These are phyloP conservation scores for Pythium myriotylum DNA, from an alignment of 352 stramenopile species.

Conservation along the genomic window DNA sequence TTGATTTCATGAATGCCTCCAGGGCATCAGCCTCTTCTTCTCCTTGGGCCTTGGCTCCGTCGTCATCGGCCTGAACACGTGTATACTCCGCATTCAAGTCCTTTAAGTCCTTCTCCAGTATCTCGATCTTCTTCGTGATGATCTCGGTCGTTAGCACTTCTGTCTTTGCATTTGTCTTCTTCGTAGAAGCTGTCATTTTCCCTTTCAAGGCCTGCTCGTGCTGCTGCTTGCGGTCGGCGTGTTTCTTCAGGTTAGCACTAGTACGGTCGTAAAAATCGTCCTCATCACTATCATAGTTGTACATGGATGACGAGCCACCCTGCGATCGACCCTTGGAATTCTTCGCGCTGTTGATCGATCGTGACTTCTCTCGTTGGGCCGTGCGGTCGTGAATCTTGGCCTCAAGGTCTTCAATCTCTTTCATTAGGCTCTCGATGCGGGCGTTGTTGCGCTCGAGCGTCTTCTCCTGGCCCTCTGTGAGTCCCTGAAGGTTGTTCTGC, in stretches of 20 bases:
- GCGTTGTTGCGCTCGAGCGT: conserved; percentile 64
- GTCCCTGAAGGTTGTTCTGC: conserved; percentile 57
- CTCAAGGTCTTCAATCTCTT: conserved; percentile 72
- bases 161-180: not conserved
- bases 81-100: conserved; percentile 33
- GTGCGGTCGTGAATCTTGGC: conserved; percentile 55
- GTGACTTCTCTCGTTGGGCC: conserved; percentile 45
- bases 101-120: conserved; percentile 39
- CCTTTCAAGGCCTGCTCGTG: not conserved
- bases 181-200: conserved; percentile 25
- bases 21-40: conserved; percentile 49
- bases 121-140: conserved; percentile 46
- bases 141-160: conserved; percentile 58
- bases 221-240: conserved; percentile 28
- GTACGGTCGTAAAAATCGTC: conserved; percentile 84
- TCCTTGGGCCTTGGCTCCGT: conserved; percentile 26
- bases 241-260: conserved; percentile 55
- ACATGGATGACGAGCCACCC: conserved; percentile 17
- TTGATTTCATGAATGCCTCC: conserved; percentile 69
- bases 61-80: conserved; percentile 18
- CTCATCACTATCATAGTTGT: conserved; percentile 70
- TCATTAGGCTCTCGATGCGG: conserved; percentile 54
- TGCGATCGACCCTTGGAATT: not conserved
- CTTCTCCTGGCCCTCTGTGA: conserved; percentile 66
- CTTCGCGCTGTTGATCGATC: not conserved